Evolutionary conservation across 1,139 yeast species (phyloP).

Genomic region (Kluyveromyces marxianus): DNA sequence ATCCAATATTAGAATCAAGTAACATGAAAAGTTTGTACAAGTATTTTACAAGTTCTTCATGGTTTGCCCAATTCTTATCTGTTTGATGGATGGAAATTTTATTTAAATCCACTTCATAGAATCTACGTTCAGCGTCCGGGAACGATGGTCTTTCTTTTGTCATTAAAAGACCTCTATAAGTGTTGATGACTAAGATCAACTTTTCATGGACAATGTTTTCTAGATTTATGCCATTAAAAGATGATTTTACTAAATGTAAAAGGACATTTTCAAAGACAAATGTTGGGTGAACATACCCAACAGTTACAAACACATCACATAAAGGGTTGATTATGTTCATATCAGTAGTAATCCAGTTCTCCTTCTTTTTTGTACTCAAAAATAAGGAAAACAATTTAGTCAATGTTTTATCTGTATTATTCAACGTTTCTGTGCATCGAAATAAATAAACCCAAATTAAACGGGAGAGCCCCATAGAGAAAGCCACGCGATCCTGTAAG

Average conservation of each 20-base stretch:
- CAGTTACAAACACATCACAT: conserved; percentile 62
- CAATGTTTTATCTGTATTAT: conserved; percentile 69
- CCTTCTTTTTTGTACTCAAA: conserved; percentile 53
- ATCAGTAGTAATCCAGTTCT: conserved; percentile 66
- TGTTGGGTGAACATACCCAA: conserved; percentile 74
- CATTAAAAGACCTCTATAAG: conserved; percentile 62
- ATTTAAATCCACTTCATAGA: conserved; percentile 26
- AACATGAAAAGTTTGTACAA: conserved; percentile 51
- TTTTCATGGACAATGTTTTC: conserved; percentile 68
- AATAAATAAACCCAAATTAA: conserved; percentile 85
- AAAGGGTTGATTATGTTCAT: conserved; percentile 53
- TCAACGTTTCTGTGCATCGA: conserved; percentile 80
- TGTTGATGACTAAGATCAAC: conserved; percentile 57
- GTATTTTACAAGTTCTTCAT: conserved; percentile 68
- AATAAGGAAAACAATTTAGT: conserved; percentile 50
- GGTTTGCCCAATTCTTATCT: conserved; percentile 42
- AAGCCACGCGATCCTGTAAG: conserved; percentile 53
- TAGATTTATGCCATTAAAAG: conserved; percentile 47
- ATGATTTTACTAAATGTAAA: conserved; percentile 46
- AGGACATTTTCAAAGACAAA: conserved; percentile 73
- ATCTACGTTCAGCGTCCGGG: conserved; percentile 57
- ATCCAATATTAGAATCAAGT: conserved; percentile 58
- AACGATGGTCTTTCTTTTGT: conserved; percentile 66
- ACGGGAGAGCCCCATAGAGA: conserved; percentile 61
- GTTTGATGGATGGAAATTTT: conserved; percentile 26